Evolutionary conservation across 1,139 yeast genomes (phyloP), one percentile per base, ranked within the genome.

Genomic region (Magnusiomyces fungicola): DNA sequence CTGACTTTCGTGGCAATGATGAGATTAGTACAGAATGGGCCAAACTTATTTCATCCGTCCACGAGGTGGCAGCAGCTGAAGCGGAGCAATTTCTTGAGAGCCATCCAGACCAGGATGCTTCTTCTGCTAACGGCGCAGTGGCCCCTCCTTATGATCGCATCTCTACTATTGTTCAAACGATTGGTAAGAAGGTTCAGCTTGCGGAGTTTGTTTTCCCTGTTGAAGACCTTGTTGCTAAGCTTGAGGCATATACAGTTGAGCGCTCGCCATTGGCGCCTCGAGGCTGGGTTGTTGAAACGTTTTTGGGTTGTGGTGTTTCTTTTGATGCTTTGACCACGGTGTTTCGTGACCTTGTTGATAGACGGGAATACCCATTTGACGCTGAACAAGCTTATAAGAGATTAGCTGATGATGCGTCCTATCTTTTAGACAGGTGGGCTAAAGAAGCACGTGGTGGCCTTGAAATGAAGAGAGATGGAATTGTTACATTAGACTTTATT

Each of bases 151-250:
- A 63, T 50, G 67, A 69, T 50, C 59, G 60, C 33, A 64, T 71
- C 3, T 61, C 69, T 10, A 55, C 70, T 30, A 68, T 71, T 12
- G 70, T 79, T 5, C 69, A 70, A 24, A 68, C 69, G 42, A 66
- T 78, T 41, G 83, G 83, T 16, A 71, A 70, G 58, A 73, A 70
- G 55, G 69, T 76, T 38, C 65, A 68, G 60, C 81, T 61, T 50
- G 77, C 73, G 46, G 96, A 89, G 59, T 75, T 80, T 61, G 87
- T 89, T 1, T 88, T 90, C 71, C 96, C 97, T 9, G 73, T 86
- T 16, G 81, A 80, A 55, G 83, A 80, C 54, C 70, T 89, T 51
- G 72, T 87, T 55, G 83, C 86, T 51, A 71, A 83, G 44, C 57
- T 70, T 19, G 73, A 70, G 53, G 59, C 59, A 30, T 69, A 66